These are phyloP conservation scores for Hypoxylon fragiforme DNA, from an alignment of 495 filamentous ascomycete genomes.

Conservation along the genomic window DNA sequence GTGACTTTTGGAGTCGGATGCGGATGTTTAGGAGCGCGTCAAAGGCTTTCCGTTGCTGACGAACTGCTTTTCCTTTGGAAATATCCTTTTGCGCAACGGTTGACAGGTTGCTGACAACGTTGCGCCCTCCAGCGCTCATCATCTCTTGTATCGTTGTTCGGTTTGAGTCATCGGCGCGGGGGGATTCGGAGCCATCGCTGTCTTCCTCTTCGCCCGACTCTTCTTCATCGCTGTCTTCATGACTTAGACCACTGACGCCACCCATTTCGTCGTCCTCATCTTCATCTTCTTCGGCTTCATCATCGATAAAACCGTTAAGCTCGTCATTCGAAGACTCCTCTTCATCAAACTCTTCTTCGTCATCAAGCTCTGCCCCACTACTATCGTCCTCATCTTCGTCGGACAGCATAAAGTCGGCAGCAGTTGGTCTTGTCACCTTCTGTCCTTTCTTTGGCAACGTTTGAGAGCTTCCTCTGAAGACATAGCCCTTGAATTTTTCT, in stretches of 20 bases:
- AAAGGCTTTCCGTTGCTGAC: slow-evolving; percentile 79
- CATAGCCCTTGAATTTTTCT: slow-evolving; percentile 58
- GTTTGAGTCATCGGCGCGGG: slow-evolving; percentile 22
- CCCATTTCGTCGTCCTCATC: slow-evolving; percentile 73
- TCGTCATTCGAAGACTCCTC: slow-evolving; percentile 46
- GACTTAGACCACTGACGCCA: slow-evolving; percentile 71
- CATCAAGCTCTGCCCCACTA: slow-evolving; percentile 42
- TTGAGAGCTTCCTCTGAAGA: slow-evolving; percentile 58
- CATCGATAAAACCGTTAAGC: slow-evolving; percentile 41
- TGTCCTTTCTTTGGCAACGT: slow-evolving; percentile 35
- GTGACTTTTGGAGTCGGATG: slow-evolving; percentile 87
- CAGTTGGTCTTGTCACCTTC: slow-evolving; percentile 44
- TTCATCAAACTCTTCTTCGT: slow-evolving; percentile 42
- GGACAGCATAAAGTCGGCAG: slow-evolving; percentile 56
- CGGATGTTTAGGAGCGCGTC: slow-evolving; percentile 84
- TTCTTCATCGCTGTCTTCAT: slow-evolving; percentile 29
- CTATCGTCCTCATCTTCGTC: slow-evolving; percentile 46
- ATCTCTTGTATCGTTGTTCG: slow-evolving; percentile 33
- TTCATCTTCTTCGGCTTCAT: slow-evolving; percentile 50
- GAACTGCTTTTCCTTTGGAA: slow-evolving; percentile 82
- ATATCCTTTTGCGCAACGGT: slow-evolving; percentile 56
- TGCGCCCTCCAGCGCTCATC: slow-evolving; percentile 41
- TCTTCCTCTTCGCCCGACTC: slow-evolving; percentile 46
- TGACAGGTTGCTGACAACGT: slow-evolving; percentile 52
- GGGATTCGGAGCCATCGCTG: slow-evolving; percentile 8